Evolutionary conservation across 2,329 filamentous ascomycete species (phyloP).

Genomic region (Shiraia bambusicola): DNA sequence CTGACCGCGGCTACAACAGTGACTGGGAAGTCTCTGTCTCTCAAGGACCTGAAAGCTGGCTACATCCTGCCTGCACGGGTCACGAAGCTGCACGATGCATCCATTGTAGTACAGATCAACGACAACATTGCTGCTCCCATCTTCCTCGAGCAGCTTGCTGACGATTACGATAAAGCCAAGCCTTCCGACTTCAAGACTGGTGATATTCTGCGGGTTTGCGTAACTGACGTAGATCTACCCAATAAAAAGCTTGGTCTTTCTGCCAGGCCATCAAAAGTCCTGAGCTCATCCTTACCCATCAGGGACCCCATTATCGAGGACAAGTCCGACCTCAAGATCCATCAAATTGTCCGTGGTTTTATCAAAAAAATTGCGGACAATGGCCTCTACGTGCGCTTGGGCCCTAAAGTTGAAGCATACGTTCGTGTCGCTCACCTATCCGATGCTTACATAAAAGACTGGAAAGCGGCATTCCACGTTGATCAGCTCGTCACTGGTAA

Average conservation of each 20-base stretch:
- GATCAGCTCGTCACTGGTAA: conserved; percentile 91
- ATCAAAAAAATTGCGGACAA: conserved; percentile 87
- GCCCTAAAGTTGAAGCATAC: conserved; percentile 77
- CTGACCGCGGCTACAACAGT: conserved; percentile 71
- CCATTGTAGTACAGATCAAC: conserved; percentile 82
- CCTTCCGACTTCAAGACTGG: conserved; percentile 76
- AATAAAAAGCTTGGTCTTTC: conserved; percentile 87
- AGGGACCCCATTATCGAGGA: conserved; percentile 77
- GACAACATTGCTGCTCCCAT: conserved; percentile 78
- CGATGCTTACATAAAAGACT: conserved; percentile 89
- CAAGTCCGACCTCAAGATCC: conserved; percentile 69
- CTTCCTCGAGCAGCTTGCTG: conserved; percentile 77
- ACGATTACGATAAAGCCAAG: conserved; percentile 81
- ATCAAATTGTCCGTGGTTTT: conserved; percentile 85
- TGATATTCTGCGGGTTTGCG: conserved; percentile 82
- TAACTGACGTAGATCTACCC: conserved; percentile 74
- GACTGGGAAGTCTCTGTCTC: conserved; percentile 60
- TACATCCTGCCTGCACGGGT: conserved; percentile 82
- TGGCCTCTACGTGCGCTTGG: conserved; percentile 82
- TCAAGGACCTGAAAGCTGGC: conserved; percentile 72
- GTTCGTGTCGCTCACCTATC: conserved; percentile 87
- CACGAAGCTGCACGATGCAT: conserved; percentile 80
- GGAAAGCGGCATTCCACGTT: conserved; percentile 84
- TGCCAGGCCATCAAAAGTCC: conserved; percentile 79
- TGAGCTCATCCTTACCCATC: conserved; percentile 80